phyloP scores from a whole-genome alignment of 257 asterid genomes.

The Solanum chaucha region DNA sequence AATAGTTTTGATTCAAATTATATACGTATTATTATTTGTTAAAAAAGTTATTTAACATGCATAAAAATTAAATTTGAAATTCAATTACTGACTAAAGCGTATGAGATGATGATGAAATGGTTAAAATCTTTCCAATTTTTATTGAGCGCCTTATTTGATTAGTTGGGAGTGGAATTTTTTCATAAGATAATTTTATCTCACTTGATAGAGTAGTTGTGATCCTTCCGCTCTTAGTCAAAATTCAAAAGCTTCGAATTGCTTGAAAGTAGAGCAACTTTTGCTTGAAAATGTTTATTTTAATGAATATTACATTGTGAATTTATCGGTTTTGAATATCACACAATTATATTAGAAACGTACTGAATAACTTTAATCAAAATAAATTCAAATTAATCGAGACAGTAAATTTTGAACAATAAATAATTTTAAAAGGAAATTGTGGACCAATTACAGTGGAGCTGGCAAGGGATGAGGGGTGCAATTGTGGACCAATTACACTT shows the following conservation, averaged over 20 bases:
- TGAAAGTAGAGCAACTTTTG: background rate
- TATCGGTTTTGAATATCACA: background rate
- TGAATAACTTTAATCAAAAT: background rate
- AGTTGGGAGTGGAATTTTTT: background rate
- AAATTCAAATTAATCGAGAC: background rate
- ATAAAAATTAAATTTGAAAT: background rate
- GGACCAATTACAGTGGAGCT: background rate
- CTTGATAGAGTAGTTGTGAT: background rate
- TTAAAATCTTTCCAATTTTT: too few relatives aligned
- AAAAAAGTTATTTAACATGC: background rate
- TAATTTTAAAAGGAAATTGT: background rate
- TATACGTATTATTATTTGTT: background rate
- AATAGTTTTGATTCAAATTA: background rate
- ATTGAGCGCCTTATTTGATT: background rate
- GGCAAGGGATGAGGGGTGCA: background rate
- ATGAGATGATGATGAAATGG: background rate
- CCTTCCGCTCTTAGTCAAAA: background rate
- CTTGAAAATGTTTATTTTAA: background rate
- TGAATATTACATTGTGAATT: background rate
- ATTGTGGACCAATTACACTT: background rate
- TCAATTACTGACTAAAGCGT: background rate
- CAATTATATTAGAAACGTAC: background rate
- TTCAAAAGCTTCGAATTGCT: rapidly evolving
- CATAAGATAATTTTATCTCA: background rate
- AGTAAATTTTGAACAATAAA: background rate